phyloP scores from a whole-genome alignment of 1,284 basidiomycete genomes.

The Baeospora myosura region DNA sequence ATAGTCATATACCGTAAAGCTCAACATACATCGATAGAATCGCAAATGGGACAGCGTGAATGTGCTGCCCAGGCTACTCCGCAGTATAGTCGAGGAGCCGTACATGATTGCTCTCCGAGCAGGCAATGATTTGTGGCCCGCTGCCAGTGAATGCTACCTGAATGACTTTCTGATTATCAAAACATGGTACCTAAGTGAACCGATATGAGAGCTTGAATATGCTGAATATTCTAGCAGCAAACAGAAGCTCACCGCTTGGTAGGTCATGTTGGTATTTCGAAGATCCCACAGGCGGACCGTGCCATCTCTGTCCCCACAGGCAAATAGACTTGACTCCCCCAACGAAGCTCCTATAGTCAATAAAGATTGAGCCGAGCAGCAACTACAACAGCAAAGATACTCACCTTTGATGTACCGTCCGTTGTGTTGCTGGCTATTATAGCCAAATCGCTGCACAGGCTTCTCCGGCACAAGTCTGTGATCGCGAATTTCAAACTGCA shows the following conservation, averaged over 20 bases:
- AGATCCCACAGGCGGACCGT: constrained; percentile 42
- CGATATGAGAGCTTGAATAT: neutral
- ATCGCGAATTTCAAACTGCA: constrained; percentile 46
- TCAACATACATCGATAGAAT: too few relatives aligned
- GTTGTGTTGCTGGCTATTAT: constrained; percentile 26
- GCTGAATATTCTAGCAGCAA: neutral
- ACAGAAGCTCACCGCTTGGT: constrained; percentile 21
- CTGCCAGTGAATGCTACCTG: constrained; percentile 31
- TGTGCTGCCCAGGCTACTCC: too few relatives aligned
- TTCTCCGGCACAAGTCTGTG: constrained; percentile 28
- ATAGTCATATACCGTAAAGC: too few relatives aligned
- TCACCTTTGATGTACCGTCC: constrained; percentile 41
- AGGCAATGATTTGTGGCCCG: too few relatives aligned
- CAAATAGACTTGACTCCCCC: constrained; percentile 24
- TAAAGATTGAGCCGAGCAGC: too few relatives aligned
- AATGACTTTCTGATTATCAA: constrained; percentile 27
- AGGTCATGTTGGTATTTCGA: constrained; percentile 26
- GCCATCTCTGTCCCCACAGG: constrained; percentile 37
- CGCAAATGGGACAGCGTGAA: too few relatives aligned
- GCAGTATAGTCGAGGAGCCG: too few relatives aligned
- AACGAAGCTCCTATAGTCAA: constrained; percentile 1
- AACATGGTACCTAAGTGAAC: constrained; percentile 24
- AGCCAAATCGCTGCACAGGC: constrained; percentile 39
- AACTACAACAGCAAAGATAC: neutral
- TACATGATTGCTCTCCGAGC: too few relatives aligned